A percentile compares a stretch with the other conserved stretches of the same genome.
Conservation (phyloP, 768 basidiomycete species). For the Leccinum olivaceopallidum region DNA sequence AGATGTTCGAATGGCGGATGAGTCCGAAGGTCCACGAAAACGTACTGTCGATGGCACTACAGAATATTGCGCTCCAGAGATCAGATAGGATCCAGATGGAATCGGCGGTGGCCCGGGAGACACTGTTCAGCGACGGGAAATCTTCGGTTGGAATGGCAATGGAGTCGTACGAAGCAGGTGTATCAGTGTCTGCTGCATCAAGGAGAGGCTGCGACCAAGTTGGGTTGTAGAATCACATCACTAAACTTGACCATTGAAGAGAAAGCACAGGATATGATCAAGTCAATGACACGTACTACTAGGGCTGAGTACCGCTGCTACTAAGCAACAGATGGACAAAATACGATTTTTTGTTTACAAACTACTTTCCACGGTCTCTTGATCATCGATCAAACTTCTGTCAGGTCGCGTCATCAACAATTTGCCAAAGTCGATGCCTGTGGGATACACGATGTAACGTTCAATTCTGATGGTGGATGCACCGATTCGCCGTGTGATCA, state of each 20-base stretch:
- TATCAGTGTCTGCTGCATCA: neutral
- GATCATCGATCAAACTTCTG: neutral
- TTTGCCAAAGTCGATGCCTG: constrained; percentile 62
- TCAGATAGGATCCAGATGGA: neutral
- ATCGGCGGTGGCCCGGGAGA: neutral
- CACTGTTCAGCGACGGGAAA: neutral
- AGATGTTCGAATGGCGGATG: constrained; percentile 14
- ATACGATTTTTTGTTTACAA: too few relatives aligned
- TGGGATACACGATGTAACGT: constrained; percentile 70
- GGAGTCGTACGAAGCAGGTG: neutral
- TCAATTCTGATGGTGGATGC: constrained; percentile 60
- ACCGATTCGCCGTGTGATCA: constrained; percentile 14
- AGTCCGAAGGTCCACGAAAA: neutral
- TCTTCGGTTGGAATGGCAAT: neutral
- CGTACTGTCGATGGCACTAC: neutral
- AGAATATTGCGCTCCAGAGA: neutral
- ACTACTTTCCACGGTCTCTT: too few relatives aligned
- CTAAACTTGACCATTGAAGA: too few relatives aligned
- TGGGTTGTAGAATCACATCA: too few relatives aligned
- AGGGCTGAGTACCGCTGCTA: too few relatives aligned
- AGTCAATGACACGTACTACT: too few relatives aligned
- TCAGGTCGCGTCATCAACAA: constrained; percentile 32
- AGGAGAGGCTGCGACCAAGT: too few relatives aligned
- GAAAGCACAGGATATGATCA: too few relatives aligned
- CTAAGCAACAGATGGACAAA: too few relatives aligned